A percentile compares a stretch with the other conserved stretches of the same genome.
Conservation (phyloP, 192 early-diverging fungal species). For the Coemansia sp. region DNA sequence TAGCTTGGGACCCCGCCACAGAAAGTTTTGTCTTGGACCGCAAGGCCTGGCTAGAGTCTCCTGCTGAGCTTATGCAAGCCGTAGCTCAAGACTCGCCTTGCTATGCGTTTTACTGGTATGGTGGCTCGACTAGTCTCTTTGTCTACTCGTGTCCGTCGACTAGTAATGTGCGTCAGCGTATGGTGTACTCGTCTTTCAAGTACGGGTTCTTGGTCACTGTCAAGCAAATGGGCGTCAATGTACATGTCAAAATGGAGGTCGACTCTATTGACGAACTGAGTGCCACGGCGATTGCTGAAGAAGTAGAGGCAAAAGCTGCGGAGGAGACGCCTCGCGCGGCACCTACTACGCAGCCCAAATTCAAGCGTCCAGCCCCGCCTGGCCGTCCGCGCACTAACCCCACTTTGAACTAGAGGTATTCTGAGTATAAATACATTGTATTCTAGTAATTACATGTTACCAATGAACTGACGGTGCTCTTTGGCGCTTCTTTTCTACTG, state of each 20-base stretch:
- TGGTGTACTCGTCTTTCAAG: constrained; percentile 85
- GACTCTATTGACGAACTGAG: constrained; percentile 64
- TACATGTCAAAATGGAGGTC: constrained; percentile 72
- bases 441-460: background rate
- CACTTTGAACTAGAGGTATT: background rate
- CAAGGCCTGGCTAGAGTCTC: constrained; percentile 42
- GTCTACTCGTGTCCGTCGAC: constrained; percentile 82
- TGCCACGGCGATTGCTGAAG: constrained; percentile 59
- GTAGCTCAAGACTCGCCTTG: constrained; percentile 69
- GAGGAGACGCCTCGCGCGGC: background rate
- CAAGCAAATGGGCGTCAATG: constrained; percentile 59
- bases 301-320: constrained; percentile 31
- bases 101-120: constrained; percentile 58
- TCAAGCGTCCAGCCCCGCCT: constrained; percentile 50
- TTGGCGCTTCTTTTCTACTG: background rate
- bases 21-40: constrained; percentile 62
- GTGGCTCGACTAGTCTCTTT: constrained; percentile 61
- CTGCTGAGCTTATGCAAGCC: constrained; percentile 54
- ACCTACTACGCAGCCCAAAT: constrained; percentile 30
- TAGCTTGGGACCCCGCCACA: constrained; percentile 56
- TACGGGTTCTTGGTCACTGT: constrained; percentile 61
- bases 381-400: constrained; percentile 36
- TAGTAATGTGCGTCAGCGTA: constrained; percentile 85
- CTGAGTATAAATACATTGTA: background rate
- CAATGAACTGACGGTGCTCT: background rate